phyloP scores from a whole-genome alignment of 139 green algal species.

The Raphidocelis subcapitata region DNA sequence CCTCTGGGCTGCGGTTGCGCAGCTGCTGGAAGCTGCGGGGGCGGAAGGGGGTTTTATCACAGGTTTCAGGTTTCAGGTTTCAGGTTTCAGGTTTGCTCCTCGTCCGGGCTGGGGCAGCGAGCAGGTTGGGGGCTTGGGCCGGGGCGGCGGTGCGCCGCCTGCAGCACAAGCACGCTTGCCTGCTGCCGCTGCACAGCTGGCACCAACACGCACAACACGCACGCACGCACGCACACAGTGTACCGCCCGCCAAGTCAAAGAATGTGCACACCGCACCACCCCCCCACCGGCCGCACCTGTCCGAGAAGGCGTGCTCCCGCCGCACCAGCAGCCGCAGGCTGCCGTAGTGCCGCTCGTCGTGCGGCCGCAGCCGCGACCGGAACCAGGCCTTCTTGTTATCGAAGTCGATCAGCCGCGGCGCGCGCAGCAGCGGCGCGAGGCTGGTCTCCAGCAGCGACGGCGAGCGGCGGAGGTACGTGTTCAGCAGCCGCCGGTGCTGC shows the following conservation, averaged over 20 bases:
- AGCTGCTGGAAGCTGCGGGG: conserved; percentile 89
- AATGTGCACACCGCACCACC: too few species aligned
- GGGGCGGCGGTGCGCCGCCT: too few species aligned
- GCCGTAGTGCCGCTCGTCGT: conserved; percentile 59
- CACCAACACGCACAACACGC: too few species aligned
- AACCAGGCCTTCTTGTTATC: conserved; percentile 97
- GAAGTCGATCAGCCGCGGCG: conserved; percentile 93
- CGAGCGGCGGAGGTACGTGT: conserved; percentile 81
- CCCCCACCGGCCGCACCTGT: conserved; percentile 61
- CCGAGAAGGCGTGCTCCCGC: conserved; percentile 91
- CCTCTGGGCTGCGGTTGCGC: conserved; percentile 68
- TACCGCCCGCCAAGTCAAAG: too few species aligned
- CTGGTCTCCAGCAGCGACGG: conserved; percentile 77
- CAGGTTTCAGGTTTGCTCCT: too few species aligned
- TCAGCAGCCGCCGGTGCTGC: conserved; percentile 84
- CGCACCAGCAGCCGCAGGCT: conserved; percentile 80
- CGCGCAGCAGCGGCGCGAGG: conserved; percentile 76
- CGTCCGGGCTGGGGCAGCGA: too few species aligned
- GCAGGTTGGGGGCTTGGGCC: too few species aligned
- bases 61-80: too few species aligned
- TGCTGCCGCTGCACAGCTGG: too few species aligned
- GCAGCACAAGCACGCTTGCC: too few species aligned
- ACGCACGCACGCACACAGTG: too few species aligned
- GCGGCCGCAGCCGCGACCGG: conserved; percentile 55
- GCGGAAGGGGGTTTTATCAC: too few species aligned